These are phyloP conservation scores for Populus deltoides DNA, from an alignment of 345 rosid genomes.

Conservation along the genomic window DNA sequence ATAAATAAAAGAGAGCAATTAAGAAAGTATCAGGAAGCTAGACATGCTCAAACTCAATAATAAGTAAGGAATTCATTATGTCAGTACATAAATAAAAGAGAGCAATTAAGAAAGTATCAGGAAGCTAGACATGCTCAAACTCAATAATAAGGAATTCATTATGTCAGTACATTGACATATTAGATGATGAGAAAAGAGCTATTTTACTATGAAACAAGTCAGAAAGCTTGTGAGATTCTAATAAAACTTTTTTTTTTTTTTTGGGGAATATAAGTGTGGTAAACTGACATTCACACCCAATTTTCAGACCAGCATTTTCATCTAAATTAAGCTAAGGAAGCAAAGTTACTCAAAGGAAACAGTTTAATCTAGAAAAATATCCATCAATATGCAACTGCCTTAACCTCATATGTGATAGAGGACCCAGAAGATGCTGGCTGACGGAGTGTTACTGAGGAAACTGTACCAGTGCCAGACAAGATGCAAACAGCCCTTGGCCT, in stretches of 20 bases:
- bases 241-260: too few species aligned
- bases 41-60: not conserved
- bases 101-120: not conserved
- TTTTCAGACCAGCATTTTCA: not conserved
- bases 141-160: not conserved
- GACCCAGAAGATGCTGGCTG: slow-evolving; percentile 70
- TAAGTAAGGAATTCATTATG: not conserved
- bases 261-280: not conserved
- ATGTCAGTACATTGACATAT: not conserved
- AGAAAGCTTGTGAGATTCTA: not conserved
- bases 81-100: not conserved
- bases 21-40: not conserved
- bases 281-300: not conserved
- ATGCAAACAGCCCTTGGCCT: slow-evolving; percentile 90
- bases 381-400: slow-evolving; percentile 17
- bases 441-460: slow-evolving; percentile 78
- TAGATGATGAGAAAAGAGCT: not conserved
- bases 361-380: not conserved
- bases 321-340: not conserved
- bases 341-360: not conserved
- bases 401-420: slow-evolving; percentile 71
- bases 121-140: not conserved
- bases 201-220: not conserved
- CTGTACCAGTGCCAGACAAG: slow-evolving; percentile 88
- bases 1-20: not conserved